A percentile compares a stretch with the other conserved stretches of the same genome.
Evolutionary conservation across 768 basidiomycete genomes (phyloP).

Genomic region (Podaxis mareebaensis): DNA sequence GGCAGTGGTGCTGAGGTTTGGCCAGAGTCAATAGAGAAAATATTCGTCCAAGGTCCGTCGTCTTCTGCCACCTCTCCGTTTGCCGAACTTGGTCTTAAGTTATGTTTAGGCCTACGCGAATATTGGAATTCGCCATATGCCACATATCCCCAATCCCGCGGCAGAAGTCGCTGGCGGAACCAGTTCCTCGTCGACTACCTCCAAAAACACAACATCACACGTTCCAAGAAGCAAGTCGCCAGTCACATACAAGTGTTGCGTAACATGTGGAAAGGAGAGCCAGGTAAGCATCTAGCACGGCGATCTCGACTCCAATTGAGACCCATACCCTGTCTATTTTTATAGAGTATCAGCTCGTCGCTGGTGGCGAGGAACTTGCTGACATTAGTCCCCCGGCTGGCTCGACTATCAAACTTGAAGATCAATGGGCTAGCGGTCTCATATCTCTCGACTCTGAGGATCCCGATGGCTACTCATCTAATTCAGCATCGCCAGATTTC

Average conservation of each 20-base stretch:
- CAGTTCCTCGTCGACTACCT: constrained; percentile 85
- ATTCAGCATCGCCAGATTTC: constrained; percentile 45
- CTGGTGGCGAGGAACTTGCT: constrained; percentile 75
- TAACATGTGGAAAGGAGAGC: constrained; percentile 87
- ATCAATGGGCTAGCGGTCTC: constrained; percentile 41
- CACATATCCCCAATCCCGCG: constrained; percentile 67
- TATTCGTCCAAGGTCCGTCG: constrained; percentile 70
- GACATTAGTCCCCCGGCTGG: constrained; percentile 42
- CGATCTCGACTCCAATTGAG: constrained; percentile 10
- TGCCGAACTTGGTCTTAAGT: constrained; percentile 8
- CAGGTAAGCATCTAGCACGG: constrained; percentile 45
- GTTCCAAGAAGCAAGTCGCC: constrained; percentile 88
- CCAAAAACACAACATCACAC: constrained; percentile 63
- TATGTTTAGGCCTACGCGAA: constrained; percentile 58
- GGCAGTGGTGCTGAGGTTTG: constrained; percentile 77
- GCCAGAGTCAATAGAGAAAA: constrained; percentile 75
- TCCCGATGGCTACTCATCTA: constrained; percentile 34
- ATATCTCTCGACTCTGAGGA: constrained; percentile 50
- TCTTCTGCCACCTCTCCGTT: constrained; percentile 7
- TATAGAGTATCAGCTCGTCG: constrained; percentile 75
- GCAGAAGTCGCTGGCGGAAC: constrained; percentile 80
- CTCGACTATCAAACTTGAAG: constrained; percentile 58
- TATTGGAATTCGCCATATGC: constrained; percentile 86
- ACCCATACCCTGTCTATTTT: constrained; percentile 17
- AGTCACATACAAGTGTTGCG: constrained; percentile 83